Conservation (phyloP, 345 rosid species). For the Theobroma cacao region DNA sequence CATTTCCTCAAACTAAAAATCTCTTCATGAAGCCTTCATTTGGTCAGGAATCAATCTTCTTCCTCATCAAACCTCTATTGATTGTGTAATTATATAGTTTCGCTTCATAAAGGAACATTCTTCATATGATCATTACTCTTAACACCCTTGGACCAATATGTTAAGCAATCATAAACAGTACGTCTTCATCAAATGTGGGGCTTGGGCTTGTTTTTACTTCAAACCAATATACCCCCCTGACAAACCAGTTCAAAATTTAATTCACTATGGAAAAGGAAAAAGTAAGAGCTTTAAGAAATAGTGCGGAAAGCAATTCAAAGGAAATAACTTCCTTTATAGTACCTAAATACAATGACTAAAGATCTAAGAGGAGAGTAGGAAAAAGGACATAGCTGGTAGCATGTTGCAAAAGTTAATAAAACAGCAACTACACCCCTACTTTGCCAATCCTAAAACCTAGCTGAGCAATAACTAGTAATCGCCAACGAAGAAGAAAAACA, state of each 20-base stretch:
- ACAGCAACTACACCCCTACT: neutral
- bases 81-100: conserved; percentile 52
- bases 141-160: conserved; percentile 55
- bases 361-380: neutral
- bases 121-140: conserved; percentile 55
- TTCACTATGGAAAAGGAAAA: conserved; percentile 37
- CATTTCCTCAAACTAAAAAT: conserved; percentile 48
- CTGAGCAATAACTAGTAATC: neutral
- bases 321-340: conserved; percentile 10
- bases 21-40: conserved; percentile 48
- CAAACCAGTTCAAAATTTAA: conserved; percentile 77
- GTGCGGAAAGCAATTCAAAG: conserved; percentile 21
- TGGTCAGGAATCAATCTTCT: conserved; percentile 48
- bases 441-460: neutral
- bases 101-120: conserved; percentile 61
- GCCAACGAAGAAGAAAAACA: neutral
- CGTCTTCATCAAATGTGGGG: conserved; percentile 85
- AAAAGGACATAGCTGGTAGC: neutral
- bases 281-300: conserved; percentile 23
- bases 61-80: conserved; percentile 74
- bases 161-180: conserved; percentile 55
- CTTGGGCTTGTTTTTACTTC: conserved; percentile 93
- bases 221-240: conserved; percentile 99
- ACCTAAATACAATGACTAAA: neutral
- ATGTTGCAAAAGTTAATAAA: neutral